Base-by-base conservation (phyloP, 257 asterid species). In the Avicennia marina region DNA sequence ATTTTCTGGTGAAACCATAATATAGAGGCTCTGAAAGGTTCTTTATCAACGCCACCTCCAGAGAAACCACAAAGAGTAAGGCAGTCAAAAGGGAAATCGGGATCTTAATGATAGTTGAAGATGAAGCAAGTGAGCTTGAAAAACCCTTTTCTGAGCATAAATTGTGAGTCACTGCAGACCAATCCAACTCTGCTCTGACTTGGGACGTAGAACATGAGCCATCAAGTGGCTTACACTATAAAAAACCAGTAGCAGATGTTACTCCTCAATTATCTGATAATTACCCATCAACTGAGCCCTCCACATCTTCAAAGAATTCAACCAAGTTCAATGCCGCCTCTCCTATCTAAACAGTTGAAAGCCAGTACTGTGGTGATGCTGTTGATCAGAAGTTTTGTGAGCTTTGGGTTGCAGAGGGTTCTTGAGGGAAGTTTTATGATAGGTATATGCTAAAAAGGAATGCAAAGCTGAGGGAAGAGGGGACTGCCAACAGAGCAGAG, bases 111-210 rank as follows among this genome's bases (percentile, higher is more conserved):
- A 84, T 72, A 86, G 78, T 65, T 93, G 73, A 76, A 82, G 78
- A 27, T 84, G 70, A 93, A 71, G 99, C 99, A 19, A 83, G 72
- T 63, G 96, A 89, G 77, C 99, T 93, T 39, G 99, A 93, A 67
- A 93, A 75, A 71, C 88, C 86, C 32, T 89, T 93, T 63, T 95
- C 95, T 1, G 94, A 89, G 75, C 88, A 75, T 71, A 71, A 77
- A 46, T 77, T 81, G 32, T n/a, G n/a, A n/a, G n/a, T n/a, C n/a
- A n/a, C n/a, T n/a, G n/a, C n/a, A n/a, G n/a, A n/a, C n/a, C n/a
- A n/a, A n/a, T n/a, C n/a, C n/a, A 76, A 69, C 73, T 63, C 81
- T 62, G 33, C 67, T 62, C 53, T 62, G 45, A 79, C 66, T 75
- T 77, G 65, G 63, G 75, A 64, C 73, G 65, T 74, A 58, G 70